phyloP scores from a whole-genome alignment of 768 basidiomycete genomes.

The Auricularia sp. region DNA sequence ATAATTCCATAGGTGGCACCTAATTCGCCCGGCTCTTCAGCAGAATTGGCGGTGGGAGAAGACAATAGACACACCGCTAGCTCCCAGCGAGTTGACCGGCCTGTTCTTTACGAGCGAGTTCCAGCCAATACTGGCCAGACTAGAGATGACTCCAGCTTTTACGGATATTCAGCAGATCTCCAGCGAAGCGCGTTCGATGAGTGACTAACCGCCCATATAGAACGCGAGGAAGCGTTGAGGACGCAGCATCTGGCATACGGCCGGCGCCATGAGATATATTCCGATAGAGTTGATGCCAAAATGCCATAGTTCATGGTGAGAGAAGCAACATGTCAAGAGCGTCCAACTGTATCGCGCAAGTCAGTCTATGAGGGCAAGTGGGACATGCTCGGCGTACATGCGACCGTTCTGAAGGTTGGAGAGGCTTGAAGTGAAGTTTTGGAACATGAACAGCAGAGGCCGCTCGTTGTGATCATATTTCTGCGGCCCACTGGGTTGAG shows the following conservation, averaged over 20 bases:
- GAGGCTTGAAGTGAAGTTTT: neutral
- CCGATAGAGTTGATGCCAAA: neutral
- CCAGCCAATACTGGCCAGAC: neutral
- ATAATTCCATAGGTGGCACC: neutral
- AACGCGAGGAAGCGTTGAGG: neutral
- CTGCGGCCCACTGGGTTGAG: neutral
- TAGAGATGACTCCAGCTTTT: neutral
- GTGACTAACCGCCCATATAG: neutral
- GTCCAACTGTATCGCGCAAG: neutral
- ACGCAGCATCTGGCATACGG: neutral
- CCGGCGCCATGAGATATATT: neutral
- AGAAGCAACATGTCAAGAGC: neutral
- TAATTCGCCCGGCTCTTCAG: neutral
- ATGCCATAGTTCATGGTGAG: neutral
- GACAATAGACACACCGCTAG: neutral
- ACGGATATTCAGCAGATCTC: neutral
- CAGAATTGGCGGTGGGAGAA: neutral
- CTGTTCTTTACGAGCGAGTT: neutral
- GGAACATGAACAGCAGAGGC: neutral
- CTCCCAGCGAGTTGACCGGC: neutral
- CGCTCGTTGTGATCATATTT: neutral
- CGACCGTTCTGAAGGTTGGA: neutral
- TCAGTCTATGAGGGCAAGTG: neutral
- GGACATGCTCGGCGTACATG: neutral
- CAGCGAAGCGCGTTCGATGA: neutral